A percentile compares a stretch with the other conserved stretches of the same genome.
Conservation (phyloP, 2,329 filamentous ascomycete species). For the Fusarium phyllophilum region DNA sequence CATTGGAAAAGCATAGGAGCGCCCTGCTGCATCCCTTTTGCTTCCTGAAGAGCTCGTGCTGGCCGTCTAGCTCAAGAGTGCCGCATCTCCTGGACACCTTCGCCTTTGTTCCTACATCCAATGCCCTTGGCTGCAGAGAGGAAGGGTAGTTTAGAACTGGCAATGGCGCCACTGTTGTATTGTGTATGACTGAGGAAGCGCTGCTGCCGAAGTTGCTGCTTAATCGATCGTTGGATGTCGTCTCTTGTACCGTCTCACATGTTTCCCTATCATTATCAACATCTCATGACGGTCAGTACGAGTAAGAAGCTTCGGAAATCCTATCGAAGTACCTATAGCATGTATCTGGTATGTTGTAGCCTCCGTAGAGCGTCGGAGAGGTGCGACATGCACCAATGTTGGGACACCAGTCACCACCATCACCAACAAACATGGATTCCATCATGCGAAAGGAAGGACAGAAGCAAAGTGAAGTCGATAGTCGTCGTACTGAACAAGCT, state of each 20-base stretch:
- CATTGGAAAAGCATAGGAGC: background rate
- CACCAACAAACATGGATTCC: background rate
- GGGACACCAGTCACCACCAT: background rate
- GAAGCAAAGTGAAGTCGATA: background rate
- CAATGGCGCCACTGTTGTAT: no score
- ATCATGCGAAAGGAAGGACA: background rate
- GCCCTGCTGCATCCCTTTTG: no score
- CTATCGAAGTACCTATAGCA: no score
- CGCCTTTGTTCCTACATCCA: background rate
- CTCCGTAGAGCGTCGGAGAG: background rate
- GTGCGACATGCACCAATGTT: background rate
- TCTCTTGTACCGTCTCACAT: no score
- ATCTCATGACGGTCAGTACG: background rate
- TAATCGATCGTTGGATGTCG: background rate
- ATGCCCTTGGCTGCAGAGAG: accelerated
- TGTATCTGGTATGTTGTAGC: background rate
- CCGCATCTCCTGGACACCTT: no score
- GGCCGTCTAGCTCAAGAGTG: background rate
- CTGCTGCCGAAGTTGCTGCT: background rate
- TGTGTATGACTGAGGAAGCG: accelerated
- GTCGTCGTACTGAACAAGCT: background rate
- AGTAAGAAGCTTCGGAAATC: background rate
- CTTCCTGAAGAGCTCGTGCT: background rate
- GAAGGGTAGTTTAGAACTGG: accelerated
- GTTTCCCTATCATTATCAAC: no score